These are phyloP conservation scores for Trichoderma sp. DNA, from an alignment of 2,329 filamentous ascomycete species.

Conservation along the genomic window DNA sequence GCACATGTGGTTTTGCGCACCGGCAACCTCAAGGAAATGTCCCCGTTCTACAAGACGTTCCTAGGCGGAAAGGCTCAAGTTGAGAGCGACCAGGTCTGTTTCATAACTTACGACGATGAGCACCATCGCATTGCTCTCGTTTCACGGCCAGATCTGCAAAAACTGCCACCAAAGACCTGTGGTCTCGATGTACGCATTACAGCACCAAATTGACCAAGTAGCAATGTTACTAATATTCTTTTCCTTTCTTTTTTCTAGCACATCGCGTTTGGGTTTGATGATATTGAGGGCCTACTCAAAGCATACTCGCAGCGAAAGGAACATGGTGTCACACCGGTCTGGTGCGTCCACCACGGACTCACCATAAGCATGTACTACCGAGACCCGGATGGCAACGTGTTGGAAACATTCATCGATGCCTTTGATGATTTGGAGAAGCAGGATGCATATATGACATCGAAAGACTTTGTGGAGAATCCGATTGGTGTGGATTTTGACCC, in stretches of 20 bases:
- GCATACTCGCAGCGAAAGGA: constrained; percentile 25
- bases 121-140: neutral
- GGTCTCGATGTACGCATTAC: neutral
- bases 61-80: neutral
- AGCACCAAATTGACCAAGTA: too few species aligned
- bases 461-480: constrained; percentile 41
- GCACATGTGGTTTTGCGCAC: neutral
- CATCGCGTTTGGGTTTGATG: neutral
- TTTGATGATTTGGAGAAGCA: constrained; percentile 39
- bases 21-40: neutral
- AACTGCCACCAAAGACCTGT: neutral
- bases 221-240: neutral
- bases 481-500: constrained; percentile 20
- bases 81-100: neutral
- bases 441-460: constrained; percentile 37
- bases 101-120: neutral
- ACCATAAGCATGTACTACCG: constrained; percentile 47
- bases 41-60: neutral
- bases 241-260: neutral
- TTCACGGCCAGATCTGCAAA: neutral
- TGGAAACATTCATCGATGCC: constrained; percentile 48
- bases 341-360: constrained; percentile 47
- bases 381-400: constrained; percentile 47
- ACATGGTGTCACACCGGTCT: constrained; percentile 38
- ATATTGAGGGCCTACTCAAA: neutral